A percentile compares a stretch with the other conserved stretches of the same genome.
Evolutionary conservation across 2,329 filamentous ascomycete genomes (phyloP).

Genomic region (Colletotrichum tropicale): DNA sequence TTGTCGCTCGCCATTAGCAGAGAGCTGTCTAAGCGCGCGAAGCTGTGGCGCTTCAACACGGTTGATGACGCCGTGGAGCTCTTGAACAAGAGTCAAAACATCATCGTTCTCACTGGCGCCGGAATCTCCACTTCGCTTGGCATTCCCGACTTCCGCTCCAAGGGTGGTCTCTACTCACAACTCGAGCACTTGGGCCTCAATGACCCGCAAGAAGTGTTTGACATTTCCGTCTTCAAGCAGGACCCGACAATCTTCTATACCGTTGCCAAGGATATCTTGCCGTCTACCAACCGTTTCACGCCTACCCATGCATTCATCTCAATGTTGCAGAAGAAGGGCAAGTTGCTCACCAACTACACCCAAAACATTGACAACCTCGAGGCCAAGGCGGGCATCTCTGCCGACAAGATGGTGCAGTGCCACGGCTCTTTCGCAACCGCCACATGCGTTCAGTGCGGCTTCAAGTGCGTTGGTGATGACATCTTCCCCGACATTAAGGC

Average conservation of each 20-base stretch:
- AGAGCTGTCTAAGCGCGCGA: slow-evolving; percentile 81
- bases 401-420: slow-evolving; percentile 89
- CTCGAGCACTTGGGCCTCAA: slow-evolving; percentile 76
- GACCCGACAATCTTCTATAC: slow-evolving; percentile 92
- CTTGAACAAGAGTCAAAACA: slow-evolving; percentile 76
- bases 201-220: slow-evolving; percentile 95
- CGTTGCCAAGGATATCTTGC: slow-evolving; percentile 88
- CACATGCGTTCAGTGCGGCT: slow-evolving; percentile 81
- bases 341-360: slow-evolving; percentile 95
- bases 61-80: slow-evolving; percentile 86
- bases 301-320: slow-evolving; percentile 95
- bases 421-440: slow-evolving; percentile 96
- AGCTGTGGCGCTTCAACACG: slow-evolving; percentile 80
- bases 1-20: slow-evolving; percentile 79
- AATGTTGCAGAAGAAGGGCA: slow-evolving; percentile 84
- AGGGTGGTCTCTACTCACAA: slow-evolving; percentile 89
- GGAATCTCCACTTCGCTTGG: slow-evolving; percentile 96
- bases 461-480: slow-evolving; percentile 73
- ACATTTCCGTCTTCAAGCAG: slow-evolving; percentile 83
- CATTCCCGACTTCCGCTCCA: slow-evolving; percentile 96
- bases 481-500: slow-evolving; percentile 83
- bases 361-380: slow-evolving; percentile 99
- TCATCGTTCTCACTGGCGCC: slow-evolving; percentile 92
- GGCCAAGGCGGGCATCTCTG: slow-evolving; percentile 79
- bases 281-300: slow-evolving; percentile 78